A percentile compares a stretch with the other conserved stretches of the same genome.
Evolutionary conservation across 2,329 filamentous ascomycete species (phyloP).

Genomic region (Emergomyces pasteurianus): DNA sequence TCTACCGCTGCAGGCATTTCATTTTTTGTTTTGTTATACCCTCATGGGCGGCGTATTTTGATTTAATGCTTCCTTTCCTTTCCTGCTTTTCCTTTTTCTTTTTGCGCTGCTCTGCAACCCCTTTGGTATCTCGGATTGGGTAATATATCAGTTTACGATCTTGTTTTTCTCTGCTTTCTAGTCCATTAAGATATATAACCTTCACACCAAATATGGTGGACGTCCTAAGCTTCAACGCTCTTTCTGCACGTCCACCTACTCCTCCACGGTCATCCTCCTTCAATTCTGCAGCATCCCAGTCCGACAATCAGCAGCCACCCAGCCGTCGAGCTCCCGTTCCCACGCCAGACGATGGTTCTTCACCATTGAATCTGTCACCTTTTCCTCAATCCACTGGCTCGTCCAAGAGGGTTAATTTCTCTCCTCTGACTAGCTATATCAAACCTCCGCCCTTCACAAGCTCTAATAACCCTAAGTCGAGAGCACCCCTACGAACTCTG

Average conservation of each 20-base stretch:
- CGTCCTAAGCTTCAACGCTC: slow-evolving; percentile 27
- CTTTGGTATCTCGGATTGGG: slow-evolving; percentile 8
- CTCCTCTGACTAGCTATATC: slow-evolving; percentile 45
- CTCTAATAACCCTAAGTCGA: slow-evolving; percentile 19
- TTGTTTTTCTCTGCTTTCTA: slow-evolving; percentile 1
- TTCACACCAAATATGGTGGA: slow-evolving; percentile 29
- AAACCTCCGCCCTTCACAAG: slow-evolving; percentile 31
- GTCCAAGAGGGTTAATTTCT: slow-evolving; percentile 50
- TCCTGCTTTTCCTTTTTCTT: background rate
- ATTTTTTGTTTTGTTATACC: background rate
- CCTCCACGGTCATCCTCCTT: slow-evolving; percentile 34
- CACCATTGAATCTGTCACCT: slow-evolving; percentile 20
- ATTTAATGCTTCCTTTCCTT: background rate
- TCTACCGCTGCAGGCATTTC: background rate
- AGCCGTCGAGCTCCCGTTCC: background rate
- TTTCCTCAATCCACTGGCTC: slow-evolving; percentile 26
- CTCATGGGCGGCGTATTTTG: slow-evolving; percentile 1
- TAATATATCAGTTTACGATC: background rate
- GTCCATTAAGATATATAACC: background rate
- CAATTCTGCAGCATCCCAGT: slow-evolving; percentile 14
- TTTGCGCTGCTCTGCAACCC: too few relatives aligned
- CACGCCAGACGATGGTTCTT: slow-evolving; percentile 26
- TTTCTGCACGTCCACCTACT: slow-evolving; percentile 45
- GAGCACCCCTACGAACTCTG: slow-evolving; percentile 35
- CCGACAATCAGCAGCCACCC: slow-evolving; percentile 7